These are phyloP conservation scores for Zea mays DNA, from an alignment of 176 grass and related monocot genomes.

Conservation along the genomic window Zm-B73-REFERENCE-NAM-5.0 NC_050101.1:115875001-115875500, in stretches of 20 bases:
- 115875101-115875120: background rate
- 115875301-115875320: constrained; percentile 60
- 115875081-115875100: constrained; percentile 6
- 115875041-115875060: background rate
- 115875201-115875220: constrained; percentile 21
- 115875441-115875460: constrained; percentile 80
- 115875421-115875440: constrained; percentile 37
- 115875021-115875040: background rate
- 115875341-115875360: constrained; percentile 51
- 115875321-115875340: constrained; percentile 55
- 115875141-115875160: background rate
- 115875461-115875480: constrained; percentile 74
- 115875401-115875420: constrained; percentile 49
- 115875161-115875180: background rate
- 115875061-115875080: too few relatives aligned
- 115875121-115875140: background rate
- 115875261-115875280: constrained; percentile 30
- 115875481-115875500: background rate
- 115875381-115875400: constrained; percentile 52
- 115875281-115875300: constrained; percentile 39
- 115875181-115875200: background rate
- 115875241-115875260: constrained; percentile 17
- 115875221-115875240: constrained; percentile 51
- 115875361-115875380: constrained; percentile 38
- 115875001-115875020: too few relatives aligned